Evolutionary conservation across 306 rosid genomes (phyloP), one percentile per base, ranked within the genome.

Genomic region (Quercus aquifolioides): DNA sequence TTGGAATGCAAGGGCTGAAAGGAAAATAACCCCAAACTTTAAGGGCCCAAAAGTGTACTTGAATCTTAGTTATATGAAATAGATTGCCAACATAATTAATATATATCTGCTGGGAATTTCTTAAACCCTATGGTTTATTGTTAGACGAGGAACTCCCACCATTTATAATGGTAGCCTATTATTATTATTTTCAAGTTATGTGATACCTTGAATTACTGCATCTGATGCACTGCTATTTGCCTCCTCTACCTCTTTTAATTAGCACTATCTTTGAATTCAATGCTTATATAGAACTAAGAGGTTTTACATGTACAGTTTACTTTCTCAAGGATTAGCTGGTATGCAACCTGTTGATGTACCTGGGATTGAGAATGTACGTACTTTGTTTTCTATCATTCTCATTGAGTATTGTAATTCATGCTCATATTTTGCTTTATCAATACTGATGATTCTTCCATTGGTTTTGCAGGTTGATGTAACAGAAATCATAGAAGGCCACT

Each of bases 281-380:
- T 65, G 49, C 31, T 76, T 75, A 58, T 31, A 63, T 57, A 33
- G 77, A 41, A 31, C 52, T 38, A 54, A 69, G 18, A 46, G 78
- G 56, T 84, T 79, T 69, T 19, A 38, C 52, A 14, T 78, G 79
- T 52, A 62, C 91, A 89, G 96, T 75, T 85, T 91, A 68, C 88
- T 91, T 68, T 75, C 87, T 57, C 80, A 76, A 80, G 96, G 96
- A 81, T 85, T 86, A 81, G 92, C 93, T 71, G 93, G 96, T 81
- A 85, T 89, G 84, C 92, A 91, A 83, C 84, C 93, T 18, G 90
- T 89, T 76, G 82, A 88, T 54, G 18, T 81, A 85, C 87, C 86
- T 4, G 93, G 89, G 57, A 26, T 89, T 78, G 90, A 91, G 83
- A 89, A 91, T 84, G 96, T 86, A 81, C 78, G 88, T 60, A 59